These are phyloP conservation scores for Sanghuangporus sanghuang DNA, from an alignment of 1,284 basidiomycete genomes.

Conservation along the genomic window DNA sequence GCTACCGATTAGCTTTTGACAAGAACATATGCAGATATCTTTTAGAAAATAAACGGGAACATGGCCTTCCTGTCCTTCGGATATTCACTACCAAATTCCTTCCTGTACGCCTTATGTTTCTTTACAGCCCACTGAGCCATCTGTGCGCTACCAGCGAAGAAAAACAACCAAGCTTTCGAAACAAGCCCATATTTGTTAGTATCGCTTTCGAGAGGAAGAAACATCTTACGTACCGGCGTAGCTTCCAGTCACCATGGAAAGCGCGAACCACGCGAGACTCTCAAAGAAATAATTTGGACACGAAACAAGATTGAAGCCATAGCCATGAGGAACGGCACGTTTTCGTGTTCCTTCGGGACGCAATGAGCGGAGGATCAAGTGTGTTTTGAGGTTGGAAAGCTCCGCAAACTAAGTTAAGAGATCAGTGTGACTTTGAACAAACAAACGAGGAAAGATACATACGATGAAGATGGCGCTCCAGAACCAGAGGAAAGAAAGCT, in stretches of 20 bases:
- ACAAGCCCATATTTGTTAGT: constrained; percentile 4
- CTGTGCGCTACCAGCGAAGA: constrained; percentile 58
- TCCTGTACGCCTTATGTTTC: constrained; percentile 90
- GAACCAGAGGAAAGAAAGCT: constrained; percentile 62
- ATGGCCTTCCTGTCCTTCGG: constrained; percentile 74
- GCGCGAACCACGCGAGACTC: constrained; percentile 68
- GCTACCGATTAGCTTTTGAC: neutral
- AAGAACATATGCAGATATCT: too few species aligned
- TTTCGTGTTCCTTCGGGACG: constrained; percentile 78
- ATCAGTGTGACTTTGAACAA: constrained; percentile 2
- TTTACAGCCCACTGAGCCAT: constrained; percentile 91
- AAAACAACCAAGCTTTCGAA: constrained; percentile 64
- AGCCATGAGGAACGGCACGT: constrained; percentile 82
- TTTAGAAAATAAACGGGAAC: constrained; percentile 66
- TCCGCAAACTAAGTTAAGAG: constrained; percentile 62
- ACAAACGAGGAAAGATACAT: constrained; percentile 28
- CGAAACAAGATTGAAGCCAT: constrained; percentile 81
- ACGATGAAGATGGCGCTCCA: constrained; percentile 75
- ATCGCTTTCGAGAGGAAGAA: neutral
- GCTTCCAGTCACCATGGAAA: constrained; percentile 78
- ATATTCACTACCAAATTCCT: constrained; percentile 88
- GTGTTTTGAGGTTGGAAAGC: constrained; percentile 82
- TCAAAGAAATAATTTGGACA: constrained; percentile 98
- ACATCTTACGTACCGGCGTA: constrained; percentile 53
- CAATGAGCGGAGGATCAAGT: constrained; percentile 78